Evolutionary conservation across 2,329 filamentous ascomycete genomes (phyloP), one percentile per base, ranked within the genome.

Genomic region (Emmonsiellopsis sp.): DNA sequence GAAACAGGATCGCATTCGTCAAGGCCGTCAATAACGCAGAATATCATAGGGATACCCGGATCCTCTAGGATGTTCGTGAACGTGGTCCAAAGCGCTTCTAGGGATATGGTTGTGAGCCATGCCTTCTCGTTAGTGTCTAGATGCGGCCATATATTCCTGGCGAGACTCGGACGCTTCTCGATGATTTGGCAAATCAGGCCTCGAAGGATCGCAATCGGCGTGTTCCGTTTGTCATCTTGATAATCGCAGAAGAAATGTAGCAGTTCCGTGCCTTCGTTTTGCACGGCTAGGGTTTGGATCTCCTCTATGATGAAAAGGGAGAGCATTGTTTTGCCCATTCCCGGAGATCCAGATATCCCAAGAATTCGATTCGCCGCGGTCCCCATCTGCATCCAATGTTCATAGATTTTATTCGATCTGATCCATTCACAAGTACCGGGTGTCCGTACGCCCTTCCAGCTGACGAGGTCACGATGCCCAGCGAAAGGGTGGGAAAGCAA

Each of bases 281-380:
- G 36, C 36, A 9, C 9, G 4, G 42, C 10, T 9, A 6, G 37
- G 1, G 6, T 10, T 36, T 55, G 53, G 2, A 62, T 40, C 14
- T 65, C 56, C 37, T 65, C 58, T 11, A 61, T 61, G 2, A 68
- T 54, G 45, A 56, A 66, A 27, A 63, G 57, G 3, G 64, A 62
- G 31, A 68, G 42, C 64, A 66, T 66, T 3, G 63, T 68, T 53
- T 68, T 67, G 32, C 65, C 66, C 45, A 64, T 67, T 6, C 65
- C 60, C 8, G 57, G 54, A 27, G 62, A 32, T 52, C 65, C 66
- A 2, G 57, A 61, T 8, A 68, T 52, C 6, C 9, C 36, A n/a
- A 39, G 36, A n/a, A 39, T 39, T n/a, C 13, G 36, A 1, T 39
- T 39, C 36, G 21, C 36, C 36, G 13, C 9, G 3, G 36, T 39